phyloP scores from a whole-genome alignment of 768 basidiomycete species.

The Boletus speciosus region DNA sequence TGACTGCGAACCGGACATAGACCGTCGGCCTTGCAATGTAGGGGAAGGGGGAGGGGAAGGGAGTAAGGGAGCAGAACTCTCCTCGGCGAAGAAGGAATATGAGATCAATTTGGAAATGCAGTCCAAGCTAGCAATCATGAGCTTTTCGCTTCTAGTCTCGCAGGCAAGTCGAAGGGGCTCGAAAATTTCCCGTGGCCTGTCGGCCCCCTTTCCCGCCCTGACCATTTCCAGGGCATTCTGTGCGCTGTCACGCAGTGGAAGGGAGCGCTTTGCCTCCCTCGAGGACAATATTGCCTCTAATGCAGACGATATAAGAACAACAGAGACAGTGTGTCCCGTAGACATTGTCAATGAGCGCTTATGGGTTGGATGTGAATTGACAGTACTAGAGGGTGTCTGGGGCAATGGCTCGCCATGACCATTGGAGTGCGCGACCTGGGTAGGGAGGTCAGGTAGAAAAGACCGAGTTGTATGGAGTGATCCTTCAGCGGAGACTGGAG shows the following conservation, averaged over 20 bases:
- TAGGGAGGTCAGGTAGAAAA: slow-evolving; percentile 3
- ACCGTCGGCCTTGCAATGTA: slow-evolving; percentile 38
- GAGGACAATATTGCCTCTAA: slow-evolving; percentile 83
- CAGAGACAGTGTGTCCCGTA: slow-evolving; percentile 70
- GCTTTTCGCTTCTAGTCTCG: slow-evolving; percentile 88
- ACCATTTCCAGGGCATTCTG: slow-evolving; percentile 82
- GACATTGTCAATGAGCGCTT: slow-evolving; percentile 60
- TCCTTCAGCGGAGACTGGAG: slow-evolving; percentile 2
- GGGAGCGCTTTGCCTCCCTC: slow-evolving; percentile 82
- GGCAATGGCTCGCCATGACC: slow-evolving; percentile 11
- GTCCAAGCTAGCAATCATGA: slow-evolving; percentile 95
- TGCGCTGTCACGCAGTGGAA: slow-evolving; percentile 77
- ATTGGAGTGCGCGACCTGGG: slow-evolving; percentile 12
- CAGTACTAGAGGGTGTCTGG: slow-evolving; percentile 20
- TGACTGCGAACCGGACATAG: slow-evolving; percentile 45
- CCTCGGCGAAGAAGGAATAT: slow-evolving; percentile 92
- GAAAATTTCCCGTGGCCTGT: slow-evolving; percentile 82
- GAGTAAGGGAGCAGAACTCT: slow-evolving; percentile 40
- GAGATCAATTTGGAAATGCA: slow-evolving; percentile 97
- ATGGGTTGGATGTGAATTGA: slow-evolving; percentile 33
- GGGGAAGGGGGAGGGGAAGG: slow-evolving; percentile 82
- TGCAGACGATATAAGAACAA: slow-evolving; percentile 79
- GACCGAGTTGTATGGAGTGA: slow-evolving; percentile 1
- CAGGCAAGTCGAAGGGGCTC: slow-evolving; percentile 96
- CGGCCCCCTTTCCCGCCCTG: slow-evolving; percentile 68